These are phyloP conservation scores for Microdochium nivale DNA, from an alignment of 2,329 filamentous ascomycete species.

Conservation along the genomic window DNA sequence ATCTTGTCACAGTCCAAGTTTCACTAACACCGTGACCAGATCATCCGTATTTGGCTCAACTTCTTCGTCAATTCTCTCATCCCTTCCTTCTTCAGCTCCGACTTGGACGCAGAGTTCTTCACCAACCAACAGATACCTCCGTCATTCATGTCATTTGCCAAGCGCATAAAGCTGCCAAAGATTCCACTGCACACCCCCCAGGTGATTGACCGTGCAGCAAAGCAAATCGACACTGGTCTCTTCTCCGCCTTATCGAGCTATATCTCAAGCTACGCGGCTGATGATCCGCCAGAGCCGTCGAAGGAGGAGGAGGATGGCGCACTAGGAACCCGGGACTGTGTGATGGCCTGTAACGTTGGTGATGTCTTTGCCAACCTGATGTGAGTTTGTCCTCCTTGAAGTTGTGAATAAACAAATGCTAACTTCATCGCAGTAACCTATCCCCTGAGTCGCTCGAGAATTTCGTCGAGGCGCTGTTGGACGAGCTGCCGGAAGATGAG, in stretches of 20 bases:
- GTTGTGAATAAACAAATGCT: slow-evolving; percentile 1
- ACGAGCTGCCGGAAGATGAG: slow-evolving; percentile 78
- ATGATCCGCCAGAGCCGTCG: slow-evolving; percentile 94
- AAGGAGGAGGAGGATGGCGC: slow-evolving; percentile 97
- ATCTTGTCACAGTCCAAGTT: not conserved
- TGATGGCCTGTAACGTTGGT: slow-evolving; percentile 80
- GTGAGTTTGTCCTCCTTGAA: slow-evolving; percentile 35
- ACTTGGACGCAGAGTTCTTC: slow-evolving; percentile 18
- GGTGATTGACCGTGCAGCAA: slow-evolving; percentile 79
- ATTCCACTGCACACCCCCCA: slow-evolving; percentile 90
- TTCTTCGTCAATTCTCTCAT: slow-evolving; percentile 93
- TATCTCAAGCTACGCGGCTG: slow-evolving; percentile 96
- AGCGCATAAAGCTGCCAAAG: slow-evolving; percentile 61
- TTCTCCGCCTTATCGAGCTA: slow-evolving; percentile 95
- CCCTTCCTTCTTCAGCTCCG: slow-evolving; percentile 63
- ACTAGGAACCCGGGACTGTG: slow-evolving; percentile 85
- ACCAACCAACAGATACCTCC: not conserved
- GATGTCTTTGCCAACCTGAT: slow-evolving; percentile 76
- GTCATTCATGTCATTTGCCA: slow-evolving; percentile 25
- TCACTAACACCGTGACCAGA: slow-evolving; percentile 41
- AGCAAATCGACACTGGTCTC: slow-evolving; percentile 71
- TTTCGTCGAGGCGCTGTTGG: slow-evolving; percentile 65
- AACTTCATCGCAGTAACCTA: slow-evolving; percentile 40
- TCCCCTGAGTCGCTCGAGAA: slow-evolving; percentile 48
- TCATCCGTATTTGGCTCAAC: slow-evolving; percentile 89